These are phyloP conservation scores for Apium graveolens DNA, from an alignment of 129 eudicot genomes.

Conservation along the genomic window DNA sequence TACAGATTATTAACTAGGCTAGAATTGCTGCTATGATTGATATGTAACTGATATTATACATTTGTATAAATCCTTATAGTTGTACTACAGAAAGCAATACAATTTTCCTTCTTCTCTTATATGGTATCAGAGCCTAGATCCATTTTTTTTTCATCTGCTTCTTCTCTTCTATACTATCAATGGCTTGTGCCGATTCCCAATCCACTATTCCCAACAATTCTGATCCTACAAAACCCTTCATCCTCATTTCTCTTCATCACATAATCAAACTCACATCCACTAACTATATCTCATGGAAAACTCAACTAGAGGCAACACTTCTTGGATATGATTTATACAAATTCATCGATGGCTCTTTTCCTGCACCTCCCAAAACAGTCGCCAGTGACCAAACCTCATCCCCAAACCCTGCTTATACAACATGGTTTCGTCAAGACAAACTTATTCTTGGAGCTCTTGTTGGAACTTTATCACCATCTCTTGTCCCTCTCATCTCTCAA, in stretches of 20 bases:
- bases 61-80: too few relatives aligned
- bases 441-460: background rate
- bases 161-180: background rate
- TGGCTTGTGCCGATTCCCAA: background rate
- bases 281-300: slow-evolving; percentile 4
- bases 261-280: slow-evolving; percentile 4
- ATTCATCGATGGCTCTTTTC: background rate
- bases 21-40: too few relatives aligned
- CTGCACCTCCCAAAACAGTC: background rate
- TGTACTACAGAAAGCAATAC: too few relatives aligned
- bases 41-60: too few relatives aligned
- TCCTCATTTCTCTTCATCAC: background rate
- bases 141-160: background rate
- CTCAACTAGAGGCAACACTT: slow-evolving; percentile 2
- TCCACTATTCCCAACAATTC: background rate
- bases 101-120: background rate
- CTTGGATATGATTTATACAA: background rate
- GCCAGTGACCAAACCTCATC: background rate
- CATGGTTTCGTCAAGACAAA: background rate
- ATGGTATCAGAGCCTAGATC: background rate
- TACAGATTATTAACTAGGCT: too few relatives aligned
- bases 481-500: slow-evolving; percentile 1
- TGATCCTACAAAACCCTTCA: slow-evolving; percentile 4
- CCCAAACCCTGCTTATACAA: background rate
- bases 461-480: background rate